Base-by-base conservation (phyloP, 2,329 filamentous ascomycete species). In the Colletotrichum navitas region DNA sequence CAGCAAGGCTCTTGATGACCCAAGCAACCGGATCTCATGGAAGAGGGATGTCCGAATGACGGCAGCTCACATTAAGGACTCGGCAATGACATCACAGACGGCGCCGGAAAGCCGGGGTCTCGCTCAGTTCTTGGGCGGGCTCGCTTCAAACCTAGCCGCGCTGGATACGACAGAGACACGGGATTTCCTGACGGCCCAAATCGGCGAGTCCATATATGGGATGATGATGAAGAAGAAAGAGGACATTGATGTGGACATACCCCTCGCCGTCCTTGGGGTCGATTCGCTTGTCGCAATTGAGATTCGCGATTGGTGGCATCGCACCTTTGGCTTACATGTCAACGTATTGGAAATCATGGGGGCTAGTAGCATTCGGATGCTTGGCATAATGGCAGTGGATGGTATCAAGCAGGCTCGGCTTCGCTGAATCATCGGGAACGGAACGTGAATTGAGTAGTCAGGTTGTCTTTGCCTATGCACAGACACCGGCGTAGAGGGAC, bases 231-330 rank as follows among this genome's bases (percentile, higher is more conserved):
- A 47, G 5, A 63, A 75, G 5, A 74, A 65, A 34, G 36, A 61
- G 24, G 45, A 73, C 6, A 60, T 72, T 4, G 64, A 71, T 7
- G 14, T 71, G 11, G 26, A 39, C 3, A 2, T 43, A 36, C 10
- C 69, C 1, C 64, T 76, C 6, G 24, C 36, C 3, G 75, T 71
- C 11, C 54, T 76, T 5, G 75, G 75, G 3, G 21, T 76, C 18
- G 75, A 77, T 36, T 76, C 74, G 12, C 67, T 77, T 2, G 66
- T 76, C 8, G 74, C 59, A 1, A 54, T 77, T 11, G 76, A 77
- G 59, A 39, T 77, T 41, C 49, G 74, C 2, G 58, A 55, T 3
- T 77, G 76, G 76, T 60, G 39, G 24, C 58, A 39, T 5, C 58
- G 41, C 12, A 47, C 58, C 18, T 47, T 60, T 29, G 39, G 39